Base-by-base conservation (phyloP, 192 early-diverging fungal species). In the Globomyces pollinis-pini region DNA sequence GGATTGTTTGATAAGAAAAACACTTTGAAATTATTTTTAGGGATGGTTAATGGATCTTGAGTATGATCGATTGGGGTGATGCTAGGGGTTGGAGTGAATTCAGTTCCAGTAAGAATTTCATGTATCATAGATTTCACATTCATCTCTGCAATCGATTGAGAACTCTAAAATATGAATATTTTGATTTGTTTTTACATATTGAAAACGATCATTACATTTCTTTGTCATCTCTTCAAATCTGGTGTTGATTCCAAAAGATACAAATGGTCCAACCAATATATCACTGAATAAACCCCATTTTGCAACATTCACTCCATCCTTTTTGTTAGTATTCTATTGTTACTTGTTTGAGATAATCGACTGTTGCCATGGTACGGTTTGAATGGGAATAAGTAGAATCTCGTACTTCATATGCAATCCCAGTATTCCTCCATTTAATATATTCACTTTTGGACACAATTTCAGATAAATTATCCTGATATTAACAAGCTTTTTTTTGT, bases 241-340 rank as follows among this genome's bases (percentile, higher is more conserved):
- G 3, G 59, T 45, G 31, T 79, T 72, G 11, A 61, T 15, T 15
- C 80, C 77, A 63, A 65, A 82, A 9, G 72, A 65, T 23, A 71
- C n/a, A 49, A 74, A 84, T 12, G 81, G 81, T 1, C 81, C 81
- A 20, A 66, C 42, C 3, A 74, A 56, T 12, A 80, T 63, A 49
- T 84, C 81, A 35, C 67, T 64, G 55, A 83, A 83, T 43, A 71
- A 71, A 9, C 79, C 79, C 74, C 76, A 84, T 49, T 83, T 83
- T 7, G 50, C 24, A 1, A 75, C 75, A 5, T 16, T 26, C 23
- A 68, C 21, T 1, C 67, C 63, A 42, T 66, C 62, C 51, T 62
- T 41, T 38, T 23, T 41, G 11, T 24, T 31, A 5, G 35, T 23
- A 47, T n/a, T n/a, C n/a, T n/a, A n/a, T n/a, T 24, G 39, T 12